Evolutionary conservation across 2,329 filamentous ascomycete species (phyloP), one percentile per base, ranked within the genome.

Genomic region (Aspergillus sp.): DNA sequence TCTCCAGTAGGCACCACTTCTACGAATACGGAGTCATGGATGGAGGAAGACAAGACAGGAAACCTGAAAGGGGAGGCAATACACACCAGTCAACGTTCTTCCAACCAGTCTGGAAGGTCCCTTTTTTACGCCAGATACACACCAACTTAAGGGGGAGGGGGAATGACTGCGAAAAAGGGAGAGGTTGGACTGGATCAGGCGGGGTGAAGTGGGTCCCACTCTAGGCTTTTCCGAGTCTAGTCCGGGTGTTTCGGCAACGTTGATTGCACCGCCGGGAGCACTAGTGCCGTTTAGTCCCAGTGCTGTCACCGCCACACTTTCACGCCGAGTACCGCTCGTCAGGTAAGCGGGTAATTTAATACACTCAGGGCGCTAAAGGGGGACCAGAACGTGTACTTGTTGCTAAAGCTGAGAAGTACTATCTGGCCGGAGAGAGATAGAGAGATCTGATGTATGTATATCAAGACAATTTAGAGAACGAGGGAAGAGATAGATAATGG

Each of bases 281-380:
- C 57, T 60, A 58, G 60, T 63, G 50, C 58, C 51, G 57, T 61
- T 58, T 62, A 60, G 62, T 59, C 49, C 58, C 47, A 56, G 53
- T 59, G 60, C 64, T 63, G 64, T 64, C 64, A 66, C 64, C 64
- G 62, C 64, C 59, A 64, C 62, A 59, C 58, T 48, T 43, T 50
- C 25, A 50, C 23, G 25, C 47, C 25, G n/a, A 30, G 47, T 50
- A 50, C 47, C 25, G 47, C 47, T 17, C 47, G 47, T 50, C 25
- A 28, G 47, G 47, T 50, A 50, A 50, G 47, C 15, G n/a, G 25
- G 47, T 50, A 50, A 50, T 28, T n/a, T 17, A 17, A 17, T 28
- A 30, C 23, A 28, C n/a, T 8, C 41, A 23, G 32, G 41, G 41
- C 41, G 41, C 41, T 45, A 45, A 45, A 45, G 41, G 41, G 41